A percentile compares a stretch with the other conserved stretches of the same genome.
phyloP scores from a whole-genome alignment of 31 red algal species.

The Odonthalia washingtoniensis region DNA sequence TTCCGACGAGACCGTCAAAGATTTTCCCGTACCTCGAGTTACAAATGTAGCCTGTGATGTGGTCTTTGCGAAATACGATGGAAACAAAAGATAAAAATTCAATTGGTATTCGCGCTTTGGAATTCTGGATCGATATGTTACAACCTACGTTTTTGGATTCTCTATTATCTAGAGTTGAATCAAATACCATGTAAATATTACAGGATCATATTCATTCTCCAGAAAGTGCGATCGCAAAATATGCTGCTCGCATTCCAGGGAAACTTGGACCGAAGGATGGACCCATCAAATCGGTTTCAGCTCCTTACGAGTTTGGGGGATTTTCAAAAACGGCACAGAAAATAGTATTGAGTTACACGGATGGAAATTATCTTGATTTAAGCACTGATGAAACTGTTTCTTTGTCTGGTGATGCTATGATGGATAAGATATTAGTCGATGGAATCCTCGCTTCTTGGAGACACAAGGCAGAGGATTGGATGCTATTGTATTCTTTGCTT shows the following conservation, averaged over 20 bases:
- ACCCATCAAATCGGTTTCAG: neutral
- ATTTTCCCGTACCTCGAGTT: slow-evolving; percentile 91
- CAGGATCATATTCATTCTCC: too few species aligned
- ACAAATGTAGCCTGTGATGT: slow-evolving; percentile 86
- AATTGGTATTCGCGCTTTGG: slow-evolving; percentile 83
- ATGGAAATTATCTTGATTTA: slow-evolving; percentile 32
- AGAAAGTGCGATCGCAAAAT: slow-evolving; percentile 15
- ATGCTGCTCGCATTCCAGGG: slow-evolving; percentile 78
- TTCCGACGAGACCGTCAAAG: slow-evolving; percentile 92
- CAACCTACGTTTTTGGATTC: slow-evolving; percentile 91
- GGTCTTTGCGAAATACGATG: slow-evolving; percentile 83
- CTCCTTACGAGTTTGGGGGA: slow-evolving; percentile 31
- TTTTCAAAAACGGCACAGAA: slow-evolving; percentile 5
- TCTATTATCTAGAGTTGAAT: slow-evolving; percentile 79
- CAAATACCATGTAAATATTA: slow-evolving; percentile 59
- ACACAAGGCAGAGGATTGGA: slow-evolving; percentile 58
- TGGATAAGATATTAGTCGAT: too few species aligned
- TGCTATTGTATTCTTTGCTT: slow-evolving; percentile 60
- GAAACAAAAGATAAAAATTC: slow-evolving; percentile 16
- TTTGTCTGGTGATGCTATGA: slow-evolving; percentile 60
- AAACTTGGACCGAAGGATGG: slow-evolving; percentile 84
- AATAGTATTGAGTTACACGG: slow-evolving; percentile 49
- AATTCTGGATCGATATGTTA: slow-evolving; percentile 99
- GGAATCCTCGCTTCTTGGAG: neutral
- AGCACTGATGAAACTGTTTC: slow-evolving; percentile 51